Evolutionary conservation across 2,329 filamentous ascomycete species (phyloP).

Genomic region (Pseudogymnoascus sp.): DNA sequence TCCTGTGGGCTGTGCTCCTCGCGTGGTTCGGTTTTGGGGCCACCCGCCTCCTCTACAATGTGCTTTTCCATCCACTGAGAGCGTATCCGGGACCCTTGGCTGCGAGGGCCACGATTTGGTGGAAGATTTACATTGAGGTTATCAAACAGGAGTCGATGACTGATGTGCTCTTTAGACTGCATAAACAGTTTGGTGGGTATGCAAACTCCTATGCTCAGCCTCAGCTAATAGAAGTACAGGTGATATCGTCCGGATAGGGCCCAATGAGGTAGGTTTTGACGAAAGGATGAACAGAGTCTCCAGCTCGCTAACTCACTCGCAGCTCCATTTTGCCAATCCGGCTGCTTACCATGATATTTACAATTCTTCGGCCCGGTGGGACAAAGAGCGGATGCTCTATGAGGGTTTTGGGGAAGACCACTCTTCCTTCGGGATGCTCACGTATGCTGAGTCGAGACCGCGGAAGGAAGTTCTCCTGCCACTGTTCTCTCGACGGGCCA

Average conservation of each 20-base stretch:
- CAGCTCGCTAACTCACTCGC: neutral
- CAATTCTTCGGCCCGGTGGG: conserved; percentile 32
- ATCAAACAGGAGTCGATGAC: conserved; percentile 16
- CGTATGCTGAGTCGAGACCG: conserved; percentile 30
- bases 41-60: conserved; percentile 8
- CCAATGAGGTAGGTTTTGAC: conserved; percentile 21
- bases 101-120: conserved; percentile 10
- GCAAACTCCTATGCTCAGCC: neutral
- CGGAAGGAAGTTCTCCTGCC: conserved; percentile 35
- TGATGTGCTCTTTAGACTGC: conserved; percentile 18
- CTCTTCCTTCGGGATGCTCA: conserved; percentile 34
- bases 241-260: conserved; percentile 22
- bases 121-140: conserved; percentile 1
- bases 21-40: neutral
- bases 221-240: conserved; percentile 16
- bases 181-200: conserved; percentile 22
- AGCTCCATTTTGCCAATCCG: conserved; percentile 35
- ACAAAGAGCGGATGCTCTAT: conserved; percentile 34
- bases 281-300: neutral
- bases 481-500: conserved; percentile 33
- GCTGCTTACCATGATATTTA: conserved; percentile 35
- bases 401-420: conserved; percentile 32
- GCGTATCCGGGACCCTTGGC: conserved; percentile 6
- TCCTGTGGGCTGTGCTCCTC: neutral
- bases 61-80: conserved; percentile 11